Base-by-base conservation (phyloP, 2,329 filamentous ascomycete genomes). In the Pseudocercospora fuligena region DNA sequence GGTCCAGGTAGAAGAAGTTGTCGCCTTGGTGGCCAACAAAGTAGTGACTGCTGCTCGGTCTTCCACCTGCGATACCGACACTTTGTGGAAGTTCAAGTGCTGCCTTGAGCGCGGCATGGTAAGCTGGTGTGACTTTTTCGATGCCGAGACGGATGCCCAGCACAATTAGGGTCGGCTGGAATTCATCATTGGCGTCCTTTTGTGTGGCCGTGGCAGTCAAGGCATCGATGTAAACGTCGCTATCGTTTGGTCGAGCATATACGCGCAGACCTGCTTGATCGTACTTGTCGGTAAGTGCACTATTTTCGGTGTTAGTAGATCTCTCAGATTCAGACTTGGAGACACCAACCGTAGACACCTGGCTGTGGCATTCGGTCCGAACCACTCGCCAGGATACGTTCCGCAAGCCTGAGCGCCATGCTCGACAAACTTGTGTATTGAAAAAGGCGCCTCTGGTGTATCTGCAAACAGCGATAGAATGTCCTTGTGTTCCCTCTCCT, bases 361-460 rank as follows among this genome's bases (percentile, higher is more conserved):
- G 56, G 95, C 94, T 9, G 95, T 96, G 6, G 95, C 95, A 19
- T 93, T 97, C n/a, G 95, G 95, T 0, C 95, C 95, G 80, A 99
- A 99, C 95, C 95, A 99, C 80, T 98, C 93, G 43, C 95, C 95
- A 0, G 95, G 95, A 75, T 96, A 92, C 80, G 97, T 98, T 3
- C 93, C 94, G 79, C 95, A 99, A 2, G 91, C 90, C 40, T 87
- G 85, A 25, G 93, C 93, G 19, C 95, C 95, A 73, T 97, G 91
- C 61, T 90, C 85, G 40, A 99, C 95, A 75, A 99, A 99, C 68
- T 90, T 92, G 75, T 99, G 95, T 73, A 99, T 93, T 1, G 94
- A 98, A 77, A 97, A 98, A 0, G 93, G 92, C 3, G 95, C 93
- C 71, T 85, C 86, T 2, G 92, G 88, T 69, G 94, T 90, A 75